Evolutionary conservation across 495 filamentous ascomycete genomes (phyloP).

Genomic region (Penicillium manginii): DNA sequence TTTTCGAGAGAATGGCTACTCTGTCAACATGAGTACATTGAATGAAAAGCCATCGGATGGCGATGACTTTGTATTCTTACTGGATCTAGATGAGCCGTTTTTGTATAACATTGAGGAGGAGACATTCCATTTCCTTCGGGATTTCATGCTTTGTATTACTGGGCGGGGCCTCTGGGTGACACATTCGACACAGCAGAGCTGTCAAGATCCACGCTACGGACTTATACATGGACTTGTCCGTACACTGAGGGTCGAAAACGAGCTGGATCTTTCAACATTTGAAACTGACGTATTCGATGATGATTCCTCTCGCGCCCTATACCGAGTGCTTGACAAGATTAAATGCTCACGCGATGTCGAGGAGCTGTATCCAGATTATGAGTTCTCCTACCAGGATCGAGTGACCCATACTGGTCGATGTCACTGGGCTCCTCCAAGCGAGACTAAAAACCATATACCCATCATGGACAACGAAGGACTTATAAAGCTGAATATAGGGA

Average conservation of each 20-base stretch:
- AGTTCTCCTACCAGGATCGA: constrained; percentile 33
- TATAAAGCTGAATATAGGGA: background rate
- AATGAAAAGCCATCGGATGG: background rate
- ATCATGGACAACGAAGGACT: background rate
- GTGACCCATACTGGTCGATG: constrained; percentile 27
- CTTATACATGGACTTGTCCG: constrained; percentile 44
- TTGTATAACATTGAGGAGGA: background rate
- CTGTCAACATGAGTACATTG: background rate
- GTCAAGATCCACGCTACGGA: constrained; percentile 40
- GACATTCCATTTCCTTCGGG: background rate
- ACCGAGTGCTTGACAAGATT: background rate
- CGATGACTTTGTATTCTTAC: constrained; percentile 1
- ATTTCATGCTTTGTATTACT: background rate
- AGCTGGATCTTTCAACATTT: constrained; percentile 43
- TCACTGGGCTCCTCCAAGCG: constrained; percentile 23
- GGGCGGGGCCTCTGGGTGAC: constrained; percentile 41
- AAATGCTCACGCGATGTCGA: background rate
- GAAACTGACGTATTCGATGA: constrained; percentile 34
- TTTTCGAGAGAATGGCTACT: background rate
- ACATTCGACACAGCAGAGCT: constrained; percentile 29
- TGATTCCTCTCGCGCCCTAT: background rate
- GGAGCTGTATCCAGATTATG: constrained; percentile 27
- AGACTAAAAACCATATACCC: background rate
- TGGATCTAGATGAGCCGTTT: constrained; percentile 1
- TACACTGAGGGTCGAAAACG: constrained; percentile 42